Conservation (phyloP, 352 stramenopile genomes). For the Phytophthora meadii region DNA sequence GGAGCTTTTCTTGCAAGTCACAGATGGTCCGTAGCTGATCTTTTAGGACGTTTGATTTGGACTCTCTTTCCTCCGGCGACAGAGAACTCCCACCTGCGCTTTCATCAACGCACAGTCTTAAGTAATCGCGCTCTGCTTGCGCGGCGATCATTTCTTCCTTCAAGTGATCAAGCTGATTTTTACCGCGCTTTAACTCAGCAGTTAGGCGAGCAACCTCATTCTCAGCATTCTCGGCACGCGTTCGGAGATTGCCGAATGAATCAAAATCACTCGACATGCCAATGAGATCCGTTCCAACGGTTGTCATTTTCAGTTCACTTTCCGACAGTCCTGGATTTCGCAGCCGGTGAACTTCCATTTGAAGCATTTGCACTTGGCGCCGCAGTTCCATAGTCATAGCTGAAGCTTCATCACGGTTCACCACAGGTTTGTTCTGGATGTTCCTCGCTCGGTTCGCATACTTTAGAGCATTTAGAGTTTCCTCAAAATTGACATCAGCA, state of each 20-base stretch:
- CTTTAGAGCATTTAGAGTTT: constrained; percentile 93
- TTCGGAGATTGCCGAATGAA: constrained; percentile 76
- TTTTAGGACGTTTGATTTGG: constrained; percentile 72
- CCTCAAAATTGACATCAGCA: constrained; percentile 91
- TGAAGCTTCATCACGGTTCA: constrained; percentile 86
- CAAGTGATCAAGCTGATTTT: constrained; percentile 80
- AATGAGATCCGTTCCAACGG: constrained; percentile 66
- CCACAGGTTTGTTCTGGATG: constrained; percentile 90
- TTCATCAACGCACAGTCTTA: constrained; percentile 78
- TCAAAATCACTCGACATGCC: constrained; percentile 78
- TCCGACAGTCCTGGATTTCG: constrained; percentile 84
- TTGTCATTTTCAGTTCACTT: constrained; percentile 75
- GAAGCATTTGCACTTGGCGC: constrained; percentile 80
- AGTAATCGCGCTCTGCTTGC: constrained; percentile 83
- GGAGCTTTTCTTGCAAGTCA: constrained; percentile 83
- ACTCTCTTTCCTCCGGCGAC: constrained; percentile 53
- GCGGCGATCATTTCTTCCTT: constrained; percentile 89
- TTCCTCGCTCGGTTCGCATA: constrained; percentile 93
- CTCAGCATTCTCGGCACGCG: constrained; percentile 79
- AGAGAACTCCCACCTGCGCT: constrained; percentile 19
- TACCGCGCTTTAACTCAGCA: constrained; percentile 78
- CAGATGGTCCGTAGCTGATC: constrained; percentile 85
- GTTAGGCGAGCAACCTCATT: constrained; percentile 80
- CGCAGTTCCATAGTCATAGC: constrained; percentile 76
- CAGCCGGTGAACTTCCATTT: constrained; percentile 83